A percentile compares a stretch with the other conserved stretches of the same genome.
Conservation (phyloP, 192 early-diverging fungal genomes). For the Allomyces javanicus region DNA sequence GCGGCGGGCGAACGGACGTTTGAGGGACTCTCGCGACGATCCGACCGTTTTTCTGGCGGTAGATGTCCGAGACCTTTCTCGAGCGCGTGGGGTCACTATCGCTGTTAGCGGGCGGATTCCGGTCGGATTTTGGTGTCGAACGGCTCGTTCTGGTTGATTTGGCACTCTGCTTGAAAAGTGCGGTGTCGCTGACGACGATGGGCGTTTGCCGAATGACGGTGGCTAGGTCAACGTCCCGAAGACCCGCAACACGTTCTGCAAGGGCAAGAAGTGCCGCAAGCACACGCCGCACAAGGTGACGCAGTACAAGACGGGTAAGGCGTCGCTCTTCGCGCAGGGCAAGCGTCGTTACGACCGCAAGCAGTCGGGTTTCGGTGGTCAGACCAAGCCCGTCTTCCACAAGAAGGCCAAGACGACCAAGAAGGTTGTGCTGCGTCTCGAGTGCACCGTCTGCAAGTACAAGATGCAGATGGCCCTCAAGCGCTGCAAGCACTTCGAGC, state of each 20-base stretch:
- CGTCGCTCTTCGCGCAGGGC: slow-evolving; percentile 13
- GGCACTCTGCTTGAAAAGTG: too few species aligned
- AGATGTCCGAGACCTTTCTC: too few species aligned
- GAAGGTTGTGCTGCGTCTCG: slow-evolving; percentile 96
- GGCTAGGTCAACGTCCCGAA: slow-evolving; percentile 93
- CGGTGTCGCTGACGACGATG: too few species aligned
- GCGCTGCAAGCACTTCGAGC: slow-evolving; percentile 99
- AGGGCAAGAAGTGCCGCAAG: slow-evolving; percentile 89
- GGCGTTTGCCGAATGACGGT: too few species aligned
- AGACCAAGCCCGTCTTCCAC: slow-evolving; percentile 99
- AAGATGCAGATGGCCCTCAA: slow-evolving; percentile 93
- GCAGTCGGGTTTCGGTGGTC: slow-evolving; percentile 99
- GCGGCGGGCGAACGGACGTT: too few species aligned
- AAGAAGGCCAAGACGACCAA: slow-evolving; percentile 99
- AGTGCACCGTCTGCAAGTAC: slow-evolving; percentile 98
- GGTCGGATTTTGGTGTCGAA: too few species aligned
- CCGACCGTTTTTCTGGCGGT: too few species aligned
- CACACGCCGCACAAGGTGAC: slow-evolving; percentile 99
- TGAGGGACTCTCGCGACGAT: too few species aligned
- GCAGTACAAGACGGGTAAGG: slow-evolving; percentile 86
- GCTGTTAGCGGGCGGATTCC: too few species aligned
- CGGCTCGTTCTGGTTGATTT: too few species aligned
- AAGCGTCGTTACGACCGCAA: slow-evolving; percentile 94
- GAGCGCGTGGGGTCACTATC: too few species aligned
- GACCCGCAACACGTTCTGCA: slow-evolving; percentile 99